These are phyloP conservation scores for Phlyctochytrium arcticum DNA, from an alignment of 192 early-diverging fungal species.

Conservation along the genomic window DNA sequence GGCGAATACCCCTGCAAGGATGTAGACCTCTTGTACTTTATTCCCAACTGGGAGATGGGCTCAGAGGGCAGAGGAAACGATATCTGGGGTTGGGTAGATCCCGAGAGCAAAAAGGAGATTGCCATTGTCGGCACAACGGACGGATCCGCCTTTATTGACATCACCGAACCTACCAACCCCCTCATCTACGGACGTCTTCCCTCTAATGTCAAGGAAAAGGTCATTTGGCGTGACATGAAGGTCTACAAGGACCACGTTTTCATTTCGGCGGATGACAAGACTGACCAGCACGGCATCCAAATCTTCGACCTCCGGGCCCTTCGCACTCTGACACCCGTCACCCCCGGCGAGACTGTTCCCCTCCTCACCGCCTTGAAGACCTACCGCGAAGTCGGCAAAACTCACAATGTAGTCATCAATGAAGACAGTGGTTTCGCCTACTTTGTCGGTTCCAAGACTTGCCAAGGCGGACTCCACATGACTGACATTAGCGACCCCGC, in stretches of 20 bases:
- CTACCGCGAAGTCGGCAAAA: not conserved
- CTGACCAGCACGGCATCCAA: not conserved
- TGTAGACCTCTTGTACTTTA: not conserved
- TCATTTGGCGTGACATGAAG: not conserved
- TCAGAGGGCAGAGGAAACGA: not conserved
- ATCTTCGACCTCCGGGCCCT: not conserved
- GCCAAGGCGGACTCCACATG: not conserved
- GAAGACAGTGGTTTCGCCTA: not conserved
- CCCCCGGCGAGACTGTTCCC: too few relatives aligned
- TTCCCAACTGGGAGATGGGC: not conserved
- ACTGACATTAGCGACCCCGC: not conserved
- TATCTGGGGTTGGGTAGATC: not conserved
- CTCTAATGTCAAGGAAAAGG: not conserved
- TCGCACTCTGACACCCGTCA: not conserved
- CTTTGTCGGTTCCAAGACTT: not conserved
- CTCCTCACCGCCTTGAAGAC: not conserved
- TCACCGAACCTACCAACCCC: not conserved
- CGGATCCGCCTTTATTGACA: not conserved
- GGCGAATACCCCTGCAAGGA: not conserved
- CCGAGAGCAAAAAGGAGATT: not conserved
- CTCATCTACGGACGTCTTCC: not conserved
- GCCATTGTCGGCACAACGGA: conserved; percentile 1
- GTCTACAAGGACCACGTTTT: conserved; percentile 1
- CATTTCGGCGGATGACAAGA: not conserved
- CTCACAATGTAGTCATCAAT: not conserved